phyloP scores from a whole-genome alignment of 306 rosid species.

The Vicia villosa region DNA sequence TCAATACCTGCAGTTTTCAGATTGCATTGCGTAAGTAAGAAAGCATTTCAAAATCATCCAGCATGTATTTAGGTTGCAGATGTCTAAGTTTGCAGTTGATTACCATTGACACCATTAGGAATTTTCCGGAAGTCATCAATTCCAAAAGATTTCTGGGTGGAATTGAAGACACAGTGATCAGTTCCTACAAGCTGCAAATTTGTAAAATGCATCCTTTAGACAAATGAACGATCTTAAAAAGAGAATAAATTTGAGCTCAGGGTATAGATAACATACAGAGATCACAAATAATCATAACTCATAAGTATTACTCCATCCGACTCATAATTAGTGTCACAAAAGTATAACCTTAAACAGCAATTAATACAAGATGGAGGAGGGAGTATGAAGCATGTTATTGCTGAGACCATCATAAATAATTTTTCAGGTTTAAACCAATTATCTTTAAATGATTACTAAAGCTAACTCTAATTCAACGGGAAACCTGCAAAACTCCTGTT shows the following conservation, averaged over 20 bases:
- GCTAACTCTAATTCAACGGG: slow-evolving; percentile 21
- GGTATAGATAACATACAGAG: neutral
- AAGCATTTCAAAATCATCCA: slow-evolving; percentile 34
- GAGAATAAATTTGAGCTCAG: slow-evolving; percentile 1
- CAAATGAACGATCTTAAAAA: slow-evolving; percentile 28
- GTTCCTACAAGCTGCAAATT: slow-evolving; percentile 91
- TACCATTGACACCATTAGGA: slow-evolving; percentile 98
- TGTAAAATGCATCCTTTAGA: slow-evolving; percentile 27
- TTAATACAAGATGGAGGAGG: neutral
- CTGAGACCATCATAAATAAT: slow-evolving; percentile 32
- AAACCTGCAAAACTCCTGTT: slow-evolving; percentile 82
- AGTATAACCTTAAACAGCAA: neutral
- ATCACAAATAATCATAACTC: slow-evolving; percentile 8
- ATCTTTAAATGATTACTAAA: slow-evolving; percentile 14
- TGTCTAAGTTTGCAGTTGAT: slow-evolving; percentile 27
- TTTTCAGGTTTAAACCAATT: slow-evolving; percentile 8
- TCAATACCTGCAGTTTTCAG: slow-evolving; percentile 67
- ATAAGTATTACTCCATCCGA: too few species aligned
- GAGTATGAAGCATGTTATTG: slow-evolving; percentile 9
- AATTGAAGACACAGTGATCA: slow-evolving; percentile 82
- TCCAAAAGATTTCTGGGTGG: slow-evolving; percentile 87
- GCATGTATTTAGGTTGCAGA: slow-evolving; percentile 19
- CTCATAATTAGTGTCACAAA: too few species aligned
- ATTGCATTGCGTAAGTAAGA: slow-evolving; percentile 31
- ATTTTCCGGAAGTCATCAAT: slow-evolving; percentile 85